Base-by-base conservation (phyloP, 2,329 filamentous ascomycete species). In the Didymella arachidicola region DNA sequence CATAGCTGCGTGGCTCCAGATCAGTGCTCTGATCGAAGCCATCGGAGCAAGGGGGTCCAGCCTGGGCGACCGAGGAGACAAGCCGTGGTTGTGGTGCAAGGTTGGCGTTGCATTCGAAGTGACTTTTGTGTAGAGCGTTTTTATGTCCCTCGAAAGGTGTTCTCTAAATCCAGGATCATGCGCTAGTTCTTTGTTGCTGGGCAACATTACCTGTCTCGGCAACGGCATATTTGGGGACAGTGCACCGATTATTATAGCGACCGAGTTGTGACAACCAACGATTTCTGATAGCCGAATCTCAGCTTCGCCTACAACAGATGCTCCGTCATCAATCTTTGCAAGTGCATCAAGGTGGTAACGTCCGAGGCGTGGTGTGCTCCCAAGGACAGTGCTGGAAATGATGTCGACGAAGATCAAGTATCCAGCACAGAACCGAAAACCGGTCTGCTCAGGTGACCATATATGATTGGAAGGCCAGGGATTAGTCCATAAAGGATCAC, bases 341-440 rank as follows among this genome's bases (percentile, higher is more conserved):
- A 66, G 53, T 7, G 61, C 26, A 22, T 56, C 27, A 18, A 48
- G 8, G 43, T 66, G 51, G 32, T 61, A 50, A 1, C 16, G 19
- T 10, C 51, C 16, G 36, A 66, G 58, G 46, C 36, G 54, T 12
- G 62, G 62, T 4, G 36, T 26, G 32, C 57, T 18, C 46, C 57
- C 41, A 34, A 53, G 32, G 19, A 52, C 43, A 12, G 60, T 64
- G 50, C 60, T 64, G 38, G 51, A 55, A 7, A 66, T 42, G 12
- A 57, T 51, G 39, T 66, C 62, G n/a, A 64, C 49, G 44, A 66
- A 66, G 19, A 66, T 49, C 34, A 66, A 50, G 8, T 64, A 49
- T 36, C 50, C 61, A 14, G 61, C 51, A 50, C 46, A 62, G 26
- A 66, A 66, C 14, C 59, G 53, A 29, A 66, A 66, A 3, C 61